Percentiles rank a stretch among this genome's conserved stretches.
These are phyloP conservation scores for Camillea tinctor DNA, from an alignment of 2,329 filamentous ascomycete species.

Conservation along the genomic window DNA sequence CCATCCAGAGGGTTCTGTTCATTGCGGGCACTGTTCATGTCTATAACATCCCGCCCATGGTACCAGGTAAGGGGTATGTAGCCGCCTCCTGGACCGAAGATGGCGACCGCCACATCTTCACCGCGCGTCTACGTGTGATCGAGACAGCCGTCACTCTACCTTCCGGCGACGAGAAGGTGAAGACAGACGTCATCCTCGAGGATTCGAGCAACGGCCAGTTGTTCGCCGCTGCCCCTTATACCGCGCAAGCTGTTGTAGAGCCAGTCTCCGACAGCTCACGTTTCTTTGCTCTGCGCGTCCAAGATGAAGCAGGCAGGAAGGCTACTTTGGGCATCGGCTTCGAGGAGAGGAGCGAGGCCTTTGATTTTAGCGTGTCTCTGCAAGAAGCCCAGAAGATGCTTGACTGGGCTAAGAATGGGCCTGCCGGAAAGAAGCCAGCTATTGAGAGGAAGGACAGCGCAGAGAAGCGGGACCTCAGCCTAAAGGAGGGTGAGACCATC, in stretches of 20 bases:
- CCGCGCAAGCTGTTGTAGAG: constrained; percentile 64
- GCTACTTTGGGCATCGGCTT: constrained; percentile 83
- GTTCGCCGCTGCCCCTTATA: constrained; percentile 83
- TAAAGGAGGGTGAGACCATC: constrained; percentile 90
- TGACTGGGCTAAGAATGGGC: constrained; percentile 52
- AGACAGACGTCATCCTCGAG: constrained; percentile 76
- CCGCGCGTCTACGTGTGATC: constrained; percentile 74
- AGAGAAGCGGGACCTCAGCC: constrained; percentile 72
- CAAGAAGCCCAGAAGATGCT: constrained; percentile 74
- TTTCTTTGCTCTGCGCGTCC: constrained; percentile 82
- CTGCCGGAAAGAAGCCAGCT: constrained; percentile 34
- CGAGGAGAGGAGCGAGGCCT: constrained; percentile 81
- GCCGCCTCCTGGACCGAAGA: constrained; percentile 75
- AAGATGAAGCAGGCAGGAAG: constrained; percentile 72
- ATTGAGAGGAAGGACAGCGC: constrained; percentile 41
- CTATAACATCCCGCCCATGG: constrained; percentile 81
- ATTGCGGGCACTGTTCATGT: constrained; percentile 73
- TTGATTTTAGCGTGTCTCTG: constrained; percentile 79
- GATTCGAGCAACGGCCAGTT: constrained; percentile 70
- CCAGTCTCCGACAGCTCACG: constrained; percentile 75
- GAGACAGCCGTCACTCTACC: constrained; percentile 63
- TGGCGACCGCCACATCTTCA: constrained; percentile 77
- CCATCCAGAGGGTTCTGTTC: constrained; percentile 84
- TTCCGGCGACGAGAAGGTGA: constrained; percentile 54
- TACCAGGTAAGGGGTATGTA: constrained; percentile 75